Evolutionary conservation across 345 rosid genomes (phyloP), one percentile per base, ranked within the genome.

Genomic region (Microcos paniculata): DNA sequence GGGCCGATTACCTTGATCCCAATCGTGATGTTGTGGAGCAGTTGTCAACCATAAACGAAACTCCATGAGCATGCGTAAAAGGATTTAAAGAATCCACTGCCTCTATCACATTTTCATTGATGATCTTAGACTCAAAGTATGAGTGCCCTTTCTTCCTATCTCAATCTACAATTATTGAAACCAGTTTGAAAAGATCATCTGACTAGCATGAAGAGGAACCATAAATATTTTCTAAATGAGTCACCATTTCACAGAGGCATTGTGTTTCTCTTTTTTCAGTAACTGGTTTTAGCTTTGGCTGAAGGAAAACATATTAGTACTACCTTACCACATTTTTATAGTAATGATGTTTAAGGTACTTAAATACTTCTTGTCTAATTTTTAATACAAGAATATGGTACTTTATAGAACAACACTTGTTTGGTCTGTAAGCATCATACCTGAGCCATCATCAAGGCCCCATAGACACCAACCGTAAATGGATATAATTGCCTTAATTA

Each of bases 381-480:
- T 65, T 10, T 53, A 42, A 58, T 26, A 11, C 21, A 59, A 38
- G 26, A 42, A 46, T 61, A 28, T 30, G 19, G 51, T 19, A 52
- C 13, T 10, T 31, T 0, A 2, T 0, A 4, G 6, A 13, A n/a
- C n/a, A n/a, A 66, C 49, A 38, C 4, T 1, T 58, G 9, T 70
- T 64, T 14, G 10, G n/a, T n/a, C 28, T 15, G 24, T 12, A 55
- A 56, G 45, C 23, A 35, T 43, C 78, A n/a, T 80, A 92, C 98
- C 94, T 94, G 98, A 73, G 98, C 97, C 98, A 94, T 94, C 98
- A 92, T 94, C 76, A 94, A 82, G 67, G 97, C 98, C 62, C 85
- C 96, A 63, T 80, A 94, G 64, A 94, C 98, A 74, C 97, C 98
- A 11, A 94, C 97, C 4, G 97, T 94, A 84, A 94, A 92, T 42